phyloP scores from a whole-genome alignment of 2,329 filamentous ascomycete genomes.

The Trichoderma sp. region DNA sequence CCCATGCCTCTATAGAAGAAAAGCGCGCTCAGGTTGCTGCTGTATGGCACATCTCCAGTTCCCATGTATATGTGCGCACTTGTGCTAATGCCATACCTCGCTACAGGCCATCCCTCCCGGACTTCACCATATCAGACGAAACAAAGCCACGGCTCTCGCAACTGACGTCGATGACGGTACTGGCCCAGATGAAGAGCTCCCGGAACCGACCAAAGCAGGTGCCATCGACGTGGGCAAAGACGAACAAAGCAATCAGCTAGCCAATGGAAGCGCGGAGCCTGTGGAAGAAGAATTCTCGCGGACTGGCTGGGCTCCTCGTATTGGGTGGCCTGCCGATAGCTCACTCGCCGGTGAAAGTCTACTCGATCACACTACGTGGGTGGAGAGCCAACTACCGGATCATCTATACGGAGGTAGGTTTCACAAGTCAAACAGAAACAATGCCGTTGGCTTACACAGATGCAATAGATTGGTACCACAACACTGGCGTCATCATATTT shows the following conservation, averaged over 20 bases:
- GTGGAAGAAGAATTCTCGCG: slow-evolving; percentile 51
- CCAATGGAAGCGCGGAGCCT: slow-evolving; percentile 58
- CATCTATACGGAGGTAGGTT: slow-evolving; percentile 82
- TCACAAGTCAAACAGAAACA: neutral
- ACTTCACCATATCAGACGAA: slow-evolving; percentile 41
- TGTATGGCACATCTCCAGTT: slow-evolving; percentile 54
- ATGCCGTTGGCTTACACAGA: neutral
- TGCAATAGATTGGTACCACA: slow-evolving; percentile 92
- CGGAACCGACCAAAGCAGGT: slow-evolving; percentile 71
- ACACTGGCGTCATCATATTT: slow-evolving; percentile 90
- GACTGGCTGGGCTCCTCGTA: slow-evolving; percentile 87
- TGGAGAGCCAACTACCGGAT: slow-evolving; percentile 84
- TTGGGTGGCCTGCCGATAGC: slow-evolving; percentile 70
- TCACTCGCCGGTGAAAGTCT: slow-evolving; percentile 66
- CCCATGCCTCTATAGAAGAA: slow-evolving; percentile 78
- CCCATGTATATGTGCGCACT: slow-evolving; percentile 31
- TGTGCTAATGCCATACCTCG: slow-evolving; percentile 26
- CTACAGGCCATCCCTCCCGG: slow-evolving; percentile 45
- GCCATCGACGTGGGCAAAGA: slow-evolving; percentile 61
- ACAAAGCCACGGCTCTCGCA: slow-evolving; percentile 70
- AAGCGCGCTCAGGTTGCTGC: slow-evolving; percentile 80
- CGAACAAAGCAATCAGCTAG: slow-evolving; percentile 52
- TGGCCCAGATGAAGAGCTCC: slow-evolving; percentile 74
- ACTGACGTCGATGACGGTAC: slow-evolving; percentile 79
- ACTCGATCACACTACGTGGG: slow-evolving; percentile 83